Base-by-base conservation (phyloP, 257 asterid species). In the Galeopsis tetrahit region DNA sequence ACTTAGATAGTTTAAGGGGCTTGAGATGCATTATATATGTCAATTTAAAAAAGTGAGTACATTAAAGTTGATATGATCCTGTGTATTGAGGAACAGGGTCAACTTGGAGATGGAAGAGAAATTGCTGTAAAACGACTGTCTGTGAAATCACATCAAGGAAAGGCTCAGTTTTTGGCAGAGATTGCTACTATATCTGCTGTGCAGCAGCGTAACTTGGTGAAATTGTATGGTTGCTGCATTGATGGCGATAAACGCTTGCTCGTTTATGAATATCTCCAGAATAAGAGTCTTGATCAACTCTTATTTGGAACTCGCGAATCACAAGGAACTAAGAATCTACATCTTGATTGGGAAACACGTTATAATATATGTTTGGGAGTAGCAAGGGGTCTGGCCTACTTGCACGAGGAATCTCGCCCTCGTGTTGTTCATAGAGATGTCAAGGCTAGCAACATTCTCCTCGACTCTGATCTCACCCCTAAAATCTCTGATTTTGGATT, bases 141-240 rank as follows among this genome's bases (percentile, higher is more conserved):
- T 3, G 88, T 88, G 63, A 88, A 83, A 14, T 93, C 97, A 51
- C 96, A 80, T 53, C 98, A 93, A 77, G 98, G 97, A 42, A 93
- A 88, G 85, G 82, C 88, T 96, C 96, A 92, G 82, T 92, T 92
- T 68, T 76, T 88, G 66, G 93, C 98, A 35, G 98, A 93, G 82
- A 90, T 93, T 31, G 98, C 97, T 33, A 86, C 95, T 28, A 90
- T 93, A 69, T 93, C 98, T 17, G 95, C 97, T 11, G 98, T 92
- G 64, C 98, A 92, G 69, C 98, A 92, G 61, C 96, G 92, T 66
- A 92, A 93, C 83, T 91, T 93, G 2, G 98, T 93, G 79, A 93
- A 87, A 75, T 61, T 93, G 68, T 83, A 82, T 10, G 98, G 97
- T n/a, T 93, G 96, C 82, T 93, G 98, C 89, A 86, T 90, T 8